Evolutionary conservation across 305 asterid species (phyloP).

Genomic region (Fraxinus xanthoxyloides): DNA sequence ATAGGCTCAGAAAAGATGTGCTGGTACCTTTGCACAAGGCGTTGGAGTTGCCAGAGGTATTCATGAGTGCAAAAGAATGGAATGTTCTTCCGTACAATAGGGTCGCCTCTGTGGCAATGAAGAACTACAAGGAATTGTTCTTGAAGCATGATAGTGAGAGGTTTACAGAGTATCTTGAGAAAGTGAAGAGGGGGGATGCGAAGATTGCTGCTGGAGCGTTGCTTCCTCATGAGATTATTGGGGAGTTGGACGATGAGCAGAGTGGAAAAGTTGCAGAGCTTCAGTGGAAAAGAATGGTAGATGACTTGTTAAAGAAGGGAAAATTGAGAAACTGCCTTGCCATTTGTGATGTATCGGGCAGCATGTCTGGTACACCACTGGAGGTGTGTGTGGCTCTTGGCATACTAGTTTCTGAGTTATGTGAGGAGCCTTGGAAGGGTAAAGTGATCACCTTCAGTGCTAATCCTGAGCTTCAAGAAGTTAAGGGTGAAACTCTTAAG

Average conservation of each 20-base stretch:
- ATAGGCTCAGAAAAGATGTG: slow-evolving; percentile 38
- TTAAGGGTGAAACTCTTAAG: slow-evolving; percentile 23
- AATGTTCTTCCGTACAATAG: slow-evolving; percentile 22
- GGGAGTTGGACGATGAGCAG: slow-evolving; percentile 1
- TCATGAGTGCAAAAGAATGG: slow-evolving; percentile 44
- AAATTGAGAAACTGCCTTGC: slow-evolving; percentile 36
- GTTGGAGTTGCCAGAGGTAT: slow-evolving; percentile 41
- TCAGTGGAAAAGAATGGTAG: slow-evolving; percentile 43
- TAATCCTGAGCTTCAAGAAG: slow-evolving; percentile 29
- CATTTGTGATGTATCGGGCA: slow-evolving; percentile 40
- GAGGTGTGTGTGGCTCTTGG: slow-evolving; percentile 49
- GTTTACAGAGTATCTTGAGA: slow-evolving; percentile 30
- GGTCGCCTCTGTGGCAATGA: slow-evolving; percentile 42
- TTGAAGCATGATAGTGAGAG: slow-evolving; percentile 27
- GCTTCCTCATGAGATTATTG: slow-evolving; percentile 39
- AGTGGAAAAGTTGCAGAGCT: slow-evolving; percentile 40
- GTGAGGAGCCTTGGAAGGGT: slow-evolving; percentile 43
- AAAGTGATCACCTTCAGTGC: slow-evolving; percentile 35
- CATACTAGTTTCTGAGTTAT: slow-evolving; percentile 34
- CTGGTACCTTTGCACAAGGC: slow-evolving; percentile 43
- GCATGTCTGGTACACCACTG: slow-evolving; percentile 39
- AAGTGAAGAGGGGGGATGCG: slow-evolving; percentile 37
- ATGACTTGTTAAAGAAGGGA: slow-evolving; percentile 35
- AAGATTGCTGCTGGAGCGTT: slow-evolving; percentile 43
- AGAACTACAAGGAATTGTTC: slow-evolving; percentile 27